Conservation (phyloP, 768 basidiomycete species). For the Leccinum longicurvipes region DNA sequence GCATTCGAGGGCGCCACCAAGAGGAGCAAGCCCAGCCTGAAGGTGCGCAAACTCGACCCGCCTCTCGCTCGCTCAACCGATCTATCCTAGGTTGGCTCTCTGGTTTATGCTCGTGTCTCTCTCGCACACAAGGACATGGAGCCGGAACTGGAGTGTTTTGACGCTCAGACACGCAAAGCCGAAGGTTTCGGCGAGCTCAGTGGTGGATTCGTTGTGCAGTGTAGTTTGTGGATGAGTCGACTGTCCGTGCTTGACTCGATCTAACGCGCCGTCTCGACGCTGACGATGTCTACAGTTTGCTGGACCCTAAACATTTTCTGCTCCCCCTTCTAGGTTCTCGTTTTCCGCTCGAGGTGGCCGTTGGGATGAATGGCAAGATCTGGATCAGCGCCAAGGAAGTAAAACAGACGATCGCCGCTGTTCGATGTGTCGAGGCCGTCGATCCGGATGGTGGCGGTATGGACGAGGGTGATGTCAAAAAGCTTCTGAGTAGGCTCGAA, state of each 20-base stretch:
- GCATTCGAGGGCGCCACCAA: slow-evolving; percentile 97
- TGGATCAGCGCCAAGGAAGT: slow-evolving; percentile 81
- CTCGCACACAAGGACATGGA: slow-evolving; percentile 98
- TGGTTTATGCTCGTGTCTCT: slow-evolving; percentile 91
- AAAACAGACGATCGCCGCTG: slow-evolving; percentile 69
- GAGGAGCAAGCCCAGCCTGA: slow-evolving; percentile 90
- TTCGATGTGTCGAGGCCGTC: slow-evolving; percentile 76
- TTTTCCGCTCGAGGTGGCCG: slow-evolving; percentile 84
- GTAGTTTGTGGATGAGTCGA: slow-evolving; percentile 83
- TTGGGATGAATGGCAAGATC: slow-evolving; percentile 88
- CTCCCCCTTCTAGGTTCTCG: slow-evolving; percentile 74
- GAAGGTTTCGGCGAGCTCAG: slow-evolving; percentile 94
- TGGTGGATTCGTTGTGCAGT: slow-evolving; percentile 78
- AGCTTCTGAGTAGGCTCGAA: slow-evolving; percentile 48
- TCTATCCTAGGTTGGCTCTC: slow-evolving; percentile 68
- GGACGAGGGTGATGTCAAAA: slow-evolving; percentile 50
- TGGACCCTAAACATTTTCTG: slow-evolving; percentile 80
- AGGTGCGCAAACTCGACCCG: slow-evolving; percentile 44
- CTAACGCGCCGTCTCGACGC: background rate
- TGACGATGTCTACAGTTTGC: slow-evolving; percentile 46
- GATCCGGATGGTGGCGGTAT: slow-evolving; percentile 72
- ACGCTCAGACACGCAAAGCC: slow-evolving; percentile 87
- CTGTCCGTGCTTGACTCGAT: slow-evolving; percentile 48
- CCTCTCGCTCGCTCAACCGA: slow-evolving; percentile 4
- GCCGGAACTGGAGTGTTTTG: slow-evolving; percentile 95